A percentile compares a stretch with the other conserved stretches of the same genome.
Evolutionary conservation across 495 filamentous ascomycete genomes (phyloP).

Genomic region (Neurospora discreta): DNA sequence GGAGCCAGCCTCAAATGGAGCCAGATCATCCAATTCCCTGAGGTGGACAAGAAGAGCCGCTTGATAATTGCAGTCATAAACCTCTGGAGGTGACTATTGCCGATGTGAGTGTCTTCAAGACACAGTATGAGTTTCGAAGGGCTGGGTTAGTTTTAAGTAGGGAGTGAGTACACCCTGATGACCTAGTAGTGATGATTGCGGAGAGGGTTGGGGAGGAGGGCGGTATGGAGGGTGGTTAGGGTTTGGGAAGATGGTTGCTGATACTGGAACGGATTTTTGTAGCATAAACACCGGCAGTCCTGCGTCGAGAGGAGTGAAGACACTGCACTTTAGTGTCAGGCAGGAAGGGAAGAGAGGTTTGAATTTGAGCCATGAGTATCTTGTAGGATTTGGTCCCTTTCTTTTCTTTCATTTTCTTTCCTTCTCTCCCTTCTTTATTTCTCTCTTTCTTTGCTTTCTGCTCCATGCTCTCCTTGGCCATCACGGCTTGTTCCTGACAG

Average conservation of each 20-base stretch:
- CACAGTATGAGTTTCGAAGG: conserved; percentile 44
- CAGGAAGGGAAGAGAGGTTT: conserved; percentile 34
- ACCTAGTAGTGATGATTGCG: background rate
- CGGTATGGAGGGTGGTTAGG: background rate
- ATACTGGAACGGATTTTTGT: background rate
- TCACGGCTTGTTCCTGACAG: too few relatives aligned
- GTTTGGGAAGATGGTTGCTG: background rate
- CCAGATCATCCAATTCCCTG: conserved; percentile 31
- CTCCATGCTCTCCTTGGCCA: too few relatives aligned
- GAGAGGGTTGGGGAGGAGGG: background rate
- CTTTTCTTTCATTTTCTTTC: too few relatives aligned
- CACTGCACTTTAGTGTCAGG: conserved; percentile 43
- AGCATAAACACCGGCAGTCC: conserved; percentile 35
- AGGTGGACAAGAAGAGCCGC: conserved; percentile 4
- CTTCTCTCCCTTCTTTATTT: background rate
- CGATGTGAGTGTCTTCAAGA: conserved; percentile 44
- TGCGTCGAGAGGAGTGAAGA: conserved; percentile 34
- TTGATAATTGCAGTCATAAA: conserved; percentile 29
- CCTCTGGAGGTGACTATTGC: conserved; percentile 38
- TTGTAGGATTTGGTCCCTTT: conserved; percentile 14
- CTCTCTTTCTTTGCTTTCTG: too few relatives aligned
- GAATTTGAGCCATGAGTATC: conserved; percentile 46
- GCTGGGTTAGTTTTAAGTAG: conserved; percentile 40
- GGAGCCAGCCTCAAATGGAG: conserved; percentile 33
- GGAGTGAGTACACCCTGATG: conserved; percentile 9